Evolutionary conservation across 495 filamentous ascomycete species (phyloP).

Genomic region (Hyaloscypha hepaticicola): DNA sequence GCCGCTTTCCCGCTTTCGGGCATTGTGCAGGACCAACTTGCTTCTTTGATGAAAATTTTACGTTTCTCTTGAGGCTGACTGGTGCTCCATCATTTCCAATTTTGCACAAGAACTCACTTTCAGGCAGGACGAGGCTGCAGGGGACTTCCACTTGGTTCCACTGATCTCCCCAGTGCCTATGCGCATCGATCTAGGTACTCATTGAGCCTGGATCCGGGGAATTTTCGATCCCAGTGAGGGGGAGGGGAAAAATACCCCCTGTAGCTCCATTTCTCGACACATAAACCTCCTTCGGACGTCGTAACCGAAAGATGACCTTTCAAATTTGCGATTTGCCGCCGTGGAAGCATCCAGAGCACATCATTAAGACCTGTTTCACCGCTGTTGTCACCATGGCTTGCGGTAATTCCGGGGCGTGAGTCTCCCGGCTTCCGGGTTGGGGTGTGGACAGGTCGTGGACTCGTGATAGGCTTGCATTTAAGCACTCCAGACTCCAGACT

Average conservation of each 20-base stretch:
- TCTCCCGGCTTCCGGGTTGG: conserved; percentile 9
- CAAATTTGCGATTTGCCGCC: not conserved
- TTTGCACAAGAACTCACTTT: too few species aligned
- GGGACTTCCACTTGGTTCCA: not conserved
- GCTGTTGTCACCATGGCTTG: conserved; percentile 2
- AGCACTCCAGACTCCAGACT: too few species aligned
- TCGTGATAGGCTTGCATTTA: not conserved
- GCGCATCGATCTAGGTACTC: conserved; percentile 9
- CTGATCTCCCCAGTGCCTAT: conserved; percentile 6
- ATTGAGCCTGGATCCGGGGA: conserved; percentile 8
- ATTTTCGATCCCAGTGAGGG: not conserved
- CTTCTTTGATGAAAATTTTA: conserved; percentile 30
- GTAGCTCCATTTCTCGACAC: not conserved
- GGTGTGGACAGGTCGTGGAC: not conserved
- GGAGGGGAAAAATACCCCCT: not conserved
- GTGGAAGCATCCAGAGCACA: conserved; percentile 10
- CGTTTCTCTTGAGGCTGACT: conserved; percentile 30
- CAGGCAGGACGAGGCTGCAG: not conserved
- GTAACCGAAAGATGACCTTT: not conserved
- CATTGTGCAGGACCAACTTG: conserved; percentile 23
- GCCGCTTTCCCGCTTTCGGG: conserved; percentile 23
- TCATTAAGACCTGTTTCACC: conserved; percentile 4
- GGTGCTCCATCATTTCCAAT: too few species aligned
- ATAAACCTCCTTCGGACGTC: not conserved
- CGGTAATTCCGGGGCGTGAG: not conserved